These are phyloP conservation scores for Neurospora pannonica DNA, from an alignment of 495 filamentous ascomycete genomes.

Conservation along the genomic window DNA sequence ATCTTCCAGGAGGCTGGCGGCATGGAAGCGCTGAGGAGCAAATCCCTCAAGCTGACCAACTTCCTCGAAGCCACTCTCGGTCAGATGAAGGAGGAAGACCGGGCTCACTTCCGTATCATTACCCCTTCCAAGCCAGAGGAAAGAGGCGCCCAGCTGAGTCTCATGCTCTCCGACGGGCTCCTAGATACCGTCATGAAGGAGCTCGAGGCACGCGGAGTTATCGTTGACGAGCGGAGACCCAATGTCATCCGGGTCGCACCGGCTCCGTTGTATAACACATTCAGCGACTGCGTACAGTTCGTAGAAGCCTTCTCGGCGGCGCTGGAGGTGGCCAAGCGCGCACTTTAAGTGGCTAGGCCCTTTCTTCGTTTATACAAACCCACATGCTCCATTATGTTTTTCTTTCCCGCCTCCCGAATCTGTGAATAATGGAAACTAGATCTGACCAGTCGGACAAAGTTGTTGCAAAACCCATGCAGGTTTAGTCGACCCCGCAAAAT, in stretches of 20 bases:
- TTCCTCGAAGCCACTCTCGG: constrained; percentile 70
- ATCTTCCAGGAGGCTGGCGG: constrained; percentile 63
- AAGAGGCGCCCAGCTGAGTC: constrained; percentile 80
- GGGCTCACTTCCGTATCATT: constrained; percentile 60
- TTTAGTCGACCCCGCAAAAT: not conserved
- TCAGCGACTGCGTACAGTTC: constrained; percentile 70
- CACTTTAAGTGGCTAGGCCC: not conserved
- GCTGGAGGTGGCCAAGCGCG: constrained; percentile 23
- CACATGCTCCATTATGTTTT: not conserved
- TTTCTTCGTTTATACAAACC: not conserved
- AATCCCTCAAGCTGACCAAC: constrained; percentile 64
- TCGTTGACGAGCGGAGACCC: constrained; percentile 83
- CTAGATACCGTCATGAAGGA: constrained; percentile 59
- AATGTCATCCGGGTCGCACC: constrained; percentile 91
- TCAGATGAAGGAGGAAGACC: constrained; percentile 29
- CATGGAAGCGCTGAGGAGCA: constrained; percentile 60
- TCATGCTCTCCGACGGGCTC: constrained; percentile 57
- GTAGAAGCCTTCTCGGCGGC: constrained; percentile 51
- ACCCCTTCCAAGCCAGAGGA: constrained; percentile 64
- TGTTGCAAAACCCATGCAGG: not conserved
- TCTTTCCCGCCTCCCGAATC: not conserved
- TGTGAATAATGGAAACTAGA: not conserved
- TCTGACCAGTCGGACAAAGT: not conserved
- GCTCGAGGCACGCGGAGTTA: constrained; percentile 59
- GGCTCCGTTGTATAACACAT: constrained; percentile 82